Evolutionary conservation across 2,329 filamentous ascomycete species (phyloP).

Genomic region (Chaetomiaceae sp.): DNA sequence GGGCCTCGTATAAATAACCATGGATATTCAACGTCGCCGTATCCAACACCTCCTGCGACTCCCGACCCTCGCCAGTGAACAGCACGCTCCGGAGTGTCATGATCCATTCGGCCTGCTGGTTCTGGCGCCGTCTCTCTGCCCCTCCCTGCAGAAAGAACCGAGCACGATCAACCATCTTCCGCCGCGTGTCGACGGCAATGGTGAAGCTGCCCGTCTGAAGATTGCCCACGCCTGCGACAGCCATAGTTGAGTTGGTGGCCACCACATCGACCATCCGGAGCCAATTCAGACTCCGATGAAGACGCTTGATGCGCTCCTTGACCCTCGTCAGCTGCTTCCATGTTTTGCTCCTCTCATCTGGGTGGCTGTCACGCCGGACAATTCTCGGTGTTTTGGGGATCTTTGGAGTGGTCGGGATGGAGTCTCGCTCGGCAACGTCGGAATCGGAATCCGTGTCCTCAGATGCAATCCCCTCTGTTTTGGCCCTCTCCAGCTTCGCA

Average conservation of each 20-base stretch:
- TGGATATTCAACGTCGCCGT: constrained; percentile 85
- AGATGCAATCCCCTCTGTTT: constrained; percentile 28
- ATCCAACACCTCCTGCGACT: constrained; percentile 84
- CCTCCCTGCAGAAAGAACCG: constrained; percentile 81
- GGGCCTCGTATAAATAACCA: constrained; percentile 78
- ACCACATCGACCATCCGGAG: constrained; percentile 85
- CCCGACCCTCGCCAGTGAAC: constrained; percentile 78
- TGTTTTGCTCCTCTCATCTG: constrained; percentile 58
- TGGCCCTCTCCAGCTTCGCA: constrained; percentile 55
- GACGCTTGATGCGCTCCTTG: constrained; percentile 79
- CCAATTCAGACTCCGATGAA: constrained; percentile 86
- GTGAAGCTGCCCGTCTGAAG: constrained; percentile 81
- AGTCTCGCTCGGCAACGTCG: constrained; percentile 16
- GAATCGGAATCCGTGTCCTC: constrained; percentile 30
- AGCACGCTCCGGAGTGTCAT: constrained; percentile 79
- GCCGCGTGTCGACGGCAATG: constrained; percentile 82
- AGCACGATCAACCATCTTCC: constrained; percentile 85
- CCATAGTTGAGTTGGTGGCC: constrained; percentile 72
- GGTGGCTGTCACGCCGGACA: constrained; percentile 29
- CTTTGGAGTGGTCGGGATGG: constrained; percentile 24
- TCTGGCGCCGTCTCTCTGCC: constrained; percentile 52
- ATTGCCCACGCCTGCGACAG: constrained; percentile 75
- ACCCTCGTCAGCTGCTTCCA: constrained; percentile 74
- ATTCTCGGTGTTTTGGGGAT: constrained; percentile 25
- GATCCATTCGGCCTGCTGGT: constrained; percentile 90